Base-by-base conservation (phyloP, 139 green algal species). In the Trebouxia sp. region DNA sequence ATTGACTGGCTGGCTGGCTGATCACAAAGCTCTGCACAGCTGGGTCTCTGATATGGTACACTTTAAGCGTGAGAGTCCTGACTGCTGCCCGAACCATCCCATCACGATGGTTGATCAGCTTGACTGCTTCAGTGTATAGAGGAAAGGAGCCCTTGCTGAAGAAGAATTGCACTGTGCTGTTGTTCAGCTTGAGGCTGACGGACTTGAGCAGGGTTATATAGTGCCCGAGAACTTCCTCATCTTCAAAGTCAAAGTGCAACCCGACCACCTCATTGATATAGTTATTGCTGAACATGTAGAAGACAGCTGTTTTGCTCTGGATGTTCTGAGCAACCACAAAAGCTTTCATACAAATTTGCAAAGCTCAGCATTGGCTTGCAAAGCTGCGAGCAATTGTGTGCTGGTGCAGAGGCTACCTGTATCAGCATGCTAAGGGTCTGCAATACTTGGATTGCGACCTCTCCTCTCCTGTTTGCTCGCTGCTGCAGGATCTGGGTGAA, bases 191-290 rank as follows among this genome's bases (percentile, higher is more conserved):
- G 5, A 99, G 84, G 79, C 84, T 92, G 65, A 99, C 96, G 45
- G 94, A 94, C 83, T 99, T 98, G 28, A 99, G 89, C 77, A 99
- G 95, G 38, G 94, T 96, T 67, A 99, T 96, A 87, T 97, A 99
- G 87, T 96, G 98, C 42, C 92, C 96, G 66, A 98, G 89, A 45
- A 84, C 80, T 85, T 99, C 96, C 56, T 99, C 96, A 75, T 99
- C 94, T 5, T 95, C 88, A 77, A 98, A 98, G 87, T 99, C 93
- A 76, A 98, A 97, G 47, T 85, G 79, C 78, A 97, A 87, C 35
- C 82, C 76, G 15, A 98, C 90, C 35, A 99, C 95, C 70, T 96
- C 92, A 90, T 99, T 99, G 65, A 99, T 89, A 83, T 98, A 92
- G 87, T 99, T 96, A 85, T 98, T 98, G 84, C 78, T 91, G 87